Conservation (phyloP, 1,284 basidiomycete genomes). For the Apiotrichum sp. region DNA sequence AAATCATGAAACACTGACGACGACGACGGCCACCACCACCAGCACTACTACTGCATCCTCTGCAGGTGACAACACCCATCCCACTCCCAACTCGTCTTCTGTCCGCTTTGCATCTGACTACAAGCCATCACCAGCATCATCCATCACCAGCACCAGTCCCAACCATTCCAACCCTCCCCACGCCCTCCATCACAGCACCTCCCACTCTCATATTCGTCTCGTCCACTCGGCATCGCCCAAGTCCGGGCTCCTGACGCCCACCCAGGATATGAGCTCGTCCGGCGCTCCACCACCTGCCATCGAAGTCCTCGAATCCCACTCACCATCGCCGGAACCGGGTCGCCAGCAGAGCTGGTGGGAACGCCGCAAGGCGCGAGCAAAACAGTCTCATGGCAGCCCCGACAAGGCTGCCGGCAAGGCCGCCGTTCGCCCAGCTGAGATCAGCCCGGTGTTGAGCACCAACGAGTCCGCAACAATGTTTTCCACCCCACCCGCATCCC, state of each 20-base stretch:
- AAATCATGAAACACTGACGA: neutral
- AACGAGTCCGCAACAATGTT: neutral
- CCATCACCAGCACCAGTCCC: neutral
- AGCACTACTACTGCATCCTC: too few relatives aligned
- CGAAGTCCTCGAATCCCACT: neutral
- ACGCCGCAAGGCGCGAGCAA: slow-evolving; percentile 6
- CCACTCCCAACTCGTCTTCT: neutral
- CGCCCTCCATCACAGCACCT: too few relatives aligned
- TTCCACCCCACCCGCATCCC: slow-evolving; percentile 1
- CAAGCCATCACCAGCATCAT: neutral
- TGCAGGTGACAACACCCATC: neutral
- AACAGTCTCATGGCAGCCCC: neutral
- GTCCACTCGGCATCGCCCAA: slow-evolving; percentile 5
- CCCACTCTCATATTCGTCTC: neutral
- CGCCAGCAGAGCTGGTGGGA: slow-evolving; percentile 12
- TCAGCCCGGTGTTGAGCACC: neutral
- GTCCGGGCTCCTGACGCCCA: slow-evolving; percentile 14
- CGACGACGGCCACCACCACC: neutral
- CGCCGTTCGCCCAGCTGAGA: neutral
- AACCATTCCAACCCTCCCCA: too few relatives aligned
- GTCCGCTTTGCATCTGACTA: neutral
- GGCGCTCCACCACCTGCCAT: neutral
- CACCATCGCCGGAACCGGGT: neutral
- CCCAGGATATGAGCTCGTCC: slow-evolving; percentile 1
- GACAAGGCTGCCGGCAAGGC: neutral